Evolutionary conservation across 2,329 filamentous ascomycete genomes (phyloP), one percentile per base, ranked within the genome.

Genomic region (Venturia carpophila): DNA sequence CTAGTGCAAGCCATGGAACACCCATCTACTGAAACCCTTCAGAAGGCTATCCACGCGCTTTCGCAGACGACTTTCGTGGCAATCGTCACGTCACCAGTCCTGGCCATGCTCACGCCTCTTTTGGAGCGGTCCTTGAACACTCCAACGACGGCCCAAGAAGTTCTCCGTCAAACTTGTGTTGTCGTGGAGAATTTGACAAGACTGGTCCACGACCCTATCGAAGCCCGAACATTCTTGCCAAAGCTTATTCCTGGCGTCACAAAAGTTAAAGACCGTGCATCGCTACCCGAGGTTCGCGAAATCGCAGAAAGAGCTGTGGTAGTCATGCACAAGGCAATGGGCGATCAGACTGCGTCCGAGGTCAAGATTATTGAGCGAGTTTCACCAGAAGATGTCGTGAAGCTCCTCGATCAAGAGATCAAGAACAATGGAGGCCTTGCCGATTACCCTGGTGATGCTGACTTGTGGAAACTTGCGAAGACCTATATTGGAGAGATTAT

Each of bases 31-130:
- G 87, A 95, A 76, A 91, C 89, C 37, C 83, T 95, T 65, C 91
- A 96, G 75, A 97, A 97, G 81, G 92, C 94, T 41, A 97, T 99
- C 69, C 94, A 97, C 74, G 94, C 92, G 58, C 83, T 99, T 58
- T 97, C 92, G 4, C 91, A 96, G 79, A 99, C 94, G 13, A 99
- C 94, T n/a, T 99, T 99, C 71, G 94, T 99, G 64, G 92, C 94
- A 65, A 84, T 96, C 69, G 94, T 99, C 71, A 97, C 92, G 15
- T 97, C 93, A 10, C 94, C 94, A 11, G 93, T 97, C 5, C 85
- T 99, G 66, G 94, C 94, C 21, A 86, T 99, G 65, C 84, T 99
- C 65, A 99, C 94, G 1, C 94, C 94, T 58, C 88, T 97, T 70
- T 86, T 99, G 37, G 94, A 97, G 79, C 89, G 94, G 70, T 91